Evolutionary conservation across 2,329 filamentous ascomycete genomes (phyloP).

Genomic region (Diaporthe helianthi): DNA sequence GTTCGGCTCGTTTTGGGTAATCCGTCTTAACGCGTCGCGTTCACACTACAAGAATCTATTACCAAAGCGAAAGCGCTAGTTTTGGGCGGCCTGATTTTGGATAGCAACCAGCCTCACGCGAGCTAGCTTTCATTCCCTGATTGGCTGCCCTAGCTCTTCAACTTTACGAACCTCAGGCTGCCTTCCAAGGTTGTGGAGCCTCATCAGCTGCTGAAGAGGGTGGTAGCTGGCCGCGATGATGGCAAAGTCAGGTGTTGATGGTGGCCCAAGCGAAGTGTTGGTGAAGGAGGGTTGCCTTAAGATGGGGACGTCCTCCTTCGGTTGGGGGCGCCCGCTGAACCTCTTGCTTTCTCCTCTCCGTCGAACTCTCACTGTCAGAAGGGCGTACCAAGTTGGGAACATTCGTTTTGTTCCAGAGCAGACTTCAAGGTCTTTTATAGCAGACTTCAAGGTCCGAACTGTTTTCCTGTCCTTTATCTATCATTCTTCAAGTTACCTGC

Average conservation of each 20-base stretch:
- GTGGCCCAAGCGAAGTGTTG: neutral
- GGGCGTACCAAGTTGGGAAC: neutral
- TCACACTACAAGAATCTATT: neutral
- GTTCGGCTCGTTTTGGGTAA: neutral
- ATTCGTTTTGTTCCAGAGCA: neutral
- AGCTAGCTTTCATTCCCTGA: neutral
- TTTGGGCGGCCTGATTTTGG: neutral
- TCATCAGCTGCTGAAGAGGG: neutral
- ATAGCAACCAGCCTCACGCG: neutral
- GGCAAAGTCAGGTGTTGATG: neutral
- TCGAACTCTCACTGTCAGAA: conserved; percentile 4
- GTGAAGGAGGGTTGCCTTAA: neutral
- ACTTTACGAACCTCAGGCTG: neutral
- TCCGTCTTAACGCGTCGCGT: neutral
- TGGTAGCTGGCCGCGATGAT: neutral
- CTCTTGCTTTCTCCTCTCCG: neutral
- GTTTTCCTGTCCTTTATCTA: neutral
- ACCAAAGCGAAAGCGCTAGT: neutral
- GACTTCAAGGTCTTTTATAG: neutral
- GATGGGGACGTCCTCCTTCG: neutral
- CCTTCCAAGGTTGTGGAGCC: too few species aligned
- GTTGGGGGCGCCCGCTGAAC: neutral
- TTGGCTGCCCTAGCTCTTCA: neutral
- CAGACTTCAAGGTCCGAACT: neutral
- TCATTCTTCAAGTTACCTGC: neutral